A percentile compares a stretch with the other conserved stretches of the same genome.
Conservation (phyloP, 768 basidiomycete genomes). For the Mycena rosella region DNA sequence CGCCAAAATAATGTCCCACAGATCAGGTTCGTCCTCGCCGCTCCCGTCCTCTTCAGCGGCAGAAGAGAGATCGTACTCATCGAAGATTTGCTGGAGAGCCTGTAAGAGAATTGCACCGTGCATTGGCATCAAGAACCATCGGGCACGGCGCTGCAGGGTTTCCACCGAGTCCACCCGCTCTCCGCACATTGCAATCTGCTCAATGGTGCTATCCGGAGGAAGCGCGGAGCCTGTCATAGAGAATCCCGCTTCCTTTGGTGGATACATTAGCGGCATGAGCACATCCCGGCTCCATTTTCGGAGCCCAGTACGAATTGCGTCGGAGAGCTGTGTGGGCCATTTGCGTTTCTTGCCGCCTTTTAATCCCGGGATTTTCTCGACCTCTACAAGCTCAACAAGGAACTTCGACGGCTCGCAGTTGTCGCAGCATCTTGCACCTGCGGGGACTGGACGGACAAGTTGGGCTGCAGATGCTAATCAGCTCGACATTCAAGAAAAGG, state of each 20-base stretch:
- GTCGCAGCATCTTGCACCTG: conserved; percentile 32
- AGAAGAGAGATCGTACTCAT: neutral
- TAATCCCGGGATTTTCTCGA: conserved; percentile 14
- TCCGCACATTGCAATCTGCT: conserved; percentile 24
- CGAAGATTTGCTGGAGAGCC: neutral
- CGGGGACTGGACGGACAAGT: neutral
- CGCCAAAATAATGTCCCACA: neutral
- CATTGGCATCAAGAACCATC: neutral
- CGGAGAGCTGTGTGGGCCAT: neutral
- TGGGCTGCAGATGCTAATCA: neutral
- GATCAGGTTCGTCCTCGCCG: no score
- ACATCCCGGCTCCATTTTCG: conserved; percentile 25
- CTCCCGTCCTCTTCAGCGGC: neutral
- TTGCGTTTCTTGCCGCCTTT: conserved; percentile 29
- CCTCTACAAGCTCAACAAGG: conserved; percentile 17
- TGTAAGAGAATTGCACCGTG: neutral
- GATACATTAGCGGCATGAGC: conserved; percentile 21
- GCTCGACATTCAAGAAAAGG: neutral
- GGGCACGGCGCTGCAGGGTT: neutral
- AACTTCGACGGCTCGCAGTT: conserved; percentile 25
- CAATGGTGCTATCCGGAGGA: conserved; percentile 20
- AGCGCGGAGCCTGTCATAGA: conserved; percentile 19
- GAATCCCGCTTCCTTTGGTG: conserved; percentile 20
- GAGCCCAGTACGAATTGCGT: conserved; percentile 11
- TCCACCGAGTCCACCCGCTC: conserved; percentile 18